Base-by-base conservation (phyloP, 1,139 yeast genomes). In the Hansenula sp. region DNA sequence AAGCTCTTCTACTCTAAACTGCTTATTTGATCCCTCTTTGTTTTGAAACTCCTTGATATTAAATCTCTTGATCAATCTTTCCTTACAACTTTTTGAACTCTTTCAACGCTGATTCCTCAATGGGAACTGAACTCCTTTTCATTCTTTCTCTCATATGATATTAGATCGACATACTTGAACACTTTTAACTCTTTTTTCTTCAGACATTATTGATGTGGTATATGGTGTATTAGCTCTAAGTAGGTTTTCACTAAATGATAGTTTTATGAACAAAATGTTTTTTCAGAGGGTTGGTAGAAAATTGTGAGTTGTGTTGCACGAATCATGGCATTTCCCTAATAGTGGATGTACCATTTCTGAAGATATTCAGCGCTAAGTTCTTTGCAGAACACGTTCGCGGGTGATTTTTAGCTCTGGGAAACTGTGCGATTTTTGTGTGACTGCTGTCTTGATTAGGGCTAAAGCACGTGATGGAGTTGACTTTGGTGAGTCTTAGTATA, bases 141-240 rank as follows among this genome's bases (percentile, higher is more conserved):
- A 7, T 29, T 6, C 16, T 9, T 17, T 28, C n/a, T 26, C 26
- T 24, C 26, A 8, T 8, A 5, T 24, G 26, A 19, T 20, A 19
- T 22, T 18, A 12, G 11, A 18, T 10, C 10, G 29, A 54, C 58
- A 45, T 55, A 55, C 59, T 52, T 55, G 59, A 46, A 55, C 59
- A 50, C 57, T 52, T 47, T 51, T 55, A 45, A 51, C 55, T 48
- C 51, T 43, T 41, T 36, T 47, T 47, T 45, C 53, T 46, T 56
- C 47, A 49, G 57, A 51, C 59, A 55, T 53, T 47, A 39, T 50
- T 50, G 36, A 32, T 37, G 35, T 25, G 29, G 28, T 33, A 25
- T 30, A 30, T 39, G 31, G 34, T 33, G 34, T 25, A 21, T 22
- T 22, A 31, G 21, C 20, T 19, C 16, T 16, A 22, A 21, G 9